Evolutionary conservation across 352 stramenopile species (phyloP).

Genomic region (Peronospora destructor): DNA sequence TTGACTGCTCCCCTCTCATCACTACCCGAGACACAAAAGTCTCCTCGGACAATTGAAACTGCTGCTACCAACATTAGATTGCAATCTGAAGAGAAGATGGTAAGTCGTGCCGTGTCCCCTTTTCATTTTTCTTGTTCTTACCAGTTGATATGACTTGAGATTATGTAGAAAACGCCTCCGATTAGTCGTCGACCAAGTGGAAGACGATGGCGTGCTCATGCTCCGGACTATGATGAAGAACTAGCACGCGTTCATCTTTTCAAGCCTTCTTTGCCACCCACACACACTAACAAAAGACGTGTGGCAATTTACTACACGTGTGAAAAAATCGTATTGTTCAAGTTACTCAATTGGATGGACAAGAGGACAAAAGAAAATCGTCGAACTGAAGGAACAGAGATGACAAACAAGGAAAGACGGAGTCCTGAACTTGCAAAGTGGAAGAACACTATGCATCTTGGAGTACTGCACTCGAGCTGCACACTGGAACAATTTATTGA

Average conservation of each 20-base stretch:
- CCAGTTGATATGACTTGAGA: not conserved
- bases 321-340: conserved; percentile 63
- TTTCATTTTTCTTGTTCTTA: not conserved
- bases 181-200: conserved; percentile 23
- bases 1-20: conserved; percentile 8
- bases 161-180: conserved; percentile 16
- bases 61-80: conserved; percentile 15
- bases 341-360: conserved; percentile 66
- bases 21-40: conserved; percentile 5
- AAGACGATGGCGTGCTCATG: conserved; percentile 25
- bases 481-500: conserved; percentile 6
- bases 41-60: conserved; percentile 17
- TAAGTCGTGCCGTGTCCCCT: conserved; percentile 1
- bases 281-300: conserved; percentile 35
- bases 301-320: conserved; percentile 66
- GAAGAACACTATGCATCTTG: conserved; percentile 66
- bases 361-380: conserved; percentile 18
- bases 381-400: not conserved
- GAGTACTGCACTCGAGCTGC: conserved; percentile 52
- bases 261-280: conserved; percentile 28
- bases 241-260: conserved; percentile 28
- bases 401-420: not conserved
- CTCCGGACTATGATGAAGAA: conserved; percentile 37
- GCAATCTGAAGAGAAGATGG: conserved; percentile 20
- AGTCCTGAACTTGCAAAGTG: conserved; percentile 24